A percentile compares a stretch with the other conserved stretches of the same genome.
These are phyloP conservation scores for Fragilaria radians DNA, from an alignment of 108 stramenopile species.

Conservation along the genomic window DNA sequence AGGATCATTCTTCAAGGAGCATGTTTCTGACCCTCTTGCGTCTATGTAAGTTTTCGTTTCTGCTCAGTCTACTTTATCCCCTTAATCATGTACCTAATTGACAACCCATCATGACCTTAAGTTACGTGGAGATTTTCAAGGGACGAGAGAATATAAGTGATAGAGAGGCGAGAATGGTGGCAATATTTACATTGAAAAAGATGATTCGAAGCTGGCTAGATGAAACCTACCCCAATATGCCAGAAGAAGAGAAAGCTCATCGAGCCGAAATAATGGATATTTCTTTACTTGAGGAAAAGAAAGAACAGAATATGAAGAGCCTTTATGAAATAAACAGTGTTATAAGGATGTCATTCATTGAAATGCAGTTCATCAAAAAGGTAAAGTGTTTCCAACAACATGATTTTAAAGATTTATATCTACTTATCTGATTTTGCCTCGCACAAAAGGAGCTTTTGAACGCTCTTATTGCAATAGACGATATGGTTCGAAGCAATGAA, in stretches of 20 bases:
- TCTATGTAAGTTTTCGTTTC: slow-evolving; percentile 51
- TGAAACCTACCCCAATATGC: slow-evolving; percentile 76
- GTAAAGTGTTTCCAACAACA: slow-evolving; percentile 19
- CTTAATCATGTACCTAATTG: too few relatives aligned
- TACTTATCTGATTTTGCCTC: slow-evolving; percentile 3
- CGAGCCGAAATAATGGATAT: slow-evolving; percentile 79
- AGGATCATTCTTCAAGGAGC: slow-evolving; percentile 48
- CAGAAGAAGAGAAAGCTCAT: slow-evolving; percentile 27
- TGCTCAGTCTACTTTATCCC: too few relatives aligned
- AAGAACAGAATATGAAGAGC: slow-evolving; percentile 75
- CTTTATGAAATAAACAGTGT: slow-evolving; percentile 73
- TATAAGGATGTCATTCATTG: slow-evolving; percentile 80
- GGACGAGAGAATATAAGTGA: slow-evolving; percentile 70
- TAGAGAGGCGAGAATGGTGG: slow-evolving; percentile 58
- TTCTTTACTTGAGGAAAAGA: slow-evolving; percentile 62
- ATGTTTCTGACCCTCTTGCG: slow-evolving; percentile 50
- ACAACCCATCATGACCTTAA: too few relatives aligned
- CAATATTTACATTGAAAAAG: slow-evolving; percentile 59
- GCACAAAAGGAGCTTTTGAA: slow-evolving; percentile 68
- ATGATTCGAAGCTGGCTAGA: slow-evolving; percentile 90
- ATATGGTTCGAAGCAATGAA: slow-evolving; percentile 78
- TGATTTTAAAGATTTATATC: background rate
- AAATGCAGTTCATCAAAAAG: slow-evolving; percentile 92
- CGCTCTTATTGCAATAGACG: slow-evolving; percentile 84
- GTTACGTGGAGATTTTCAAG: slow-evolving; percentile 50